These are phyloP conservation scores for Solanum bukasovii DNA, from an alignment of 257 asterid species.

Conservation along the genomic window DNA sequence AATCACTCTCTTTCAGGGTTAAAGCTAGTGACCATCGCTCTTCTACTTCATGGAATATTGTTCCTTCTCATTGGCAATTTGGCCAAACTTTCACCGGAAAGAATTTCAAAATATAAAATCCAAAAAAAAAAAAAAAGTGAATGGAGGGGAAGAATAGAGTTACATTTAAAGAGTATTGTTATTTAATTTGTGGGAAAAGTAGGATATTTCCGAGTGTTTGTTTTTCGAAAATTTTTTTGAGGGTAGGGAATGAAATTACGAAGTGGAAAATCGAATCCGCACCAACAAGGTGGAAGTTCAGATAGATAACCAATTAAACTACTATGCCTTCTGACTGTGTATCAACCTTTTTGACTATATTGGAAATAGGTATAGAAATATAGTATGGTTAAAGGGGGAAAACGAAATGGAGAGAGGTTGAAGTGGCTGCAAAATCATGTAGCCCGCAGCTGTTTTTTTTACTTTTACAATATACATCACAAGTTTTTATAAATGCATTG, in stretches of 20 bases:
- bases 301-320: too few species aligned
- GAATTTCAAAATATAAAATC: constrained; percentile 8
- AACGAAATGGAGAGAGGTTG: background rate
- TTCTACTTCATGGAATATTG: constrained; percentile 26
- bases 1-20: constrained; percentile 19
- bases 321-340: background rate
- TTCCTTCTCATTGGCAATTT: constrained; percentile 19
- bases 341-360: background rate
- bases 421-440: constrained; percentile 7
- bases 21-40: constrained; percentile 17
- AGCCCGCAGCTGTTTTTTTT: constrained; percentile 8
- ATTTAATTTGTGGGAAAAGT: background rate
- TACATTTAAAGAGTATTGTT: background rate
- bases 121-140: background rate
- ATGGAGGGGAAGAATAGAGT: background rate
- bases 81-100: constrained; percentile 24
- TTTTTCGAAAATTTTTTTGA: too few species aligned
- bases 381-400: background rate
- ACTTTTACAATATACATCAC: background rate
- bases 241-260: background rate
- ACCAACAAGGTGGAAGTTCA: background rate
- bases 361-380: background rate
- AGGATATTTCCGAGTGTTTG: background rate
- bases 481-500: background rate
- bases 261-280: background rate